phyloP scores from a whole-genome alignment of 2,329 filamentous ascomycete genomes.

The Nothopassalora personata region DNA sequence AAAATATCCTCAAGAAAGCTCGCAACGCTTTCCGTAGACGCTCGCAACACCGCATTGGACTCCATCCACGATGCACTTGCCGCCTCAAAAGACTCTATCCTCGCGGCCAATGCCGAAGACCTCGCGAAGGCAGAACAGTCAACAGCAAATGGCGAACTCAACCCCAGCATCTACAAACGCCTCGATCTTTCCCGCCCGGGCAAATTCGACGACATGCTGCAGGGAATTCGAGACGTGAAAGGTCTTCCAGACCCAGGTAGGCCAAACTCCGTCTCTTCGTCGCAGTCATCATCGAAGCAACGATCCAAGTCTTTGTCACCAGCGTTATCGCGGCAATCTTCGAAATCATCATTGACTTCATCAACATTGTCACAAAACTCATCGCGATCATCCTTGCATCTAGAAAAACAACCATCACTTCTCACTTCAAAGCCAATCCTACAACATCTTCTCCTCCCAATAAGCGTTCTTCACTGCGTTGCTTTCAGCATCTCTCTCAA shows the following conservation, averaged over 20 bases:
- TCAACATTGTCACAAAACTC: not conserved
- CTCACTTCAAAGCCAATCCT: not conserved
- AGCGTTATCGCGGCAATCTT: not conserved
- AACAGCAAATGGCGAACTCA: conserved; percentile 69
- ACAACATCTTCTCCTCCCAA: not conserved
- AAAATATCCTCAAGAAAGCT: conserved; percentile 77
- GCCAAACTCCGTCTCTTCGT: conserved; percentile 28
- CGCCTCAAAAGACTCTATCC: conserved; percentile 65
- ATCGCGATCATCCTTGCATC: not conserved
- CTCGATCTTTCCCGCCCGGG: conserved; percentile 80
- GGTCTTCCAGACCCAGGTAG: conserved; percentile 78
- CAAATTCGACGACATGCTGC: conserved; percentile 97
- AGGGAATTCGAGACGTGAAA: conserved; percentile 85
- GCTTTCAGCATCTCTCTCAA: conserved; percentile 1
- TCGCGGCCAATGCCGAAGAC: conserved; percentile 81
- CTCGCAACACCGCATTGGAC: conserved; percentile 79
- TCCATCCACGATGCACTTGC: conserved; percentile 74
- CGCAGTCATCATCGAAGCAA: not conserved
- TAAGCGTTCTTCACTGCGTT: not conserved
- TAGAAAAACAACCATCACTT: not conserved
- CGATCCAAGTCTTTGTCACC: not conserved
- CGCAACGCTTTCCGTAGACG: conserved; percentile 67
- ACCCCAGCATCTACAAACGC: conserved; percentile 76
- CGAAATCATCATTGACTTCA: not conserved
- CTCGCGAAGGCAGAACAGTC: conserved; percentile 68